phyloP scores from a whole-genome alignment of 1,139 yeast species.

The Geotrichum bryndzae region DNA sequence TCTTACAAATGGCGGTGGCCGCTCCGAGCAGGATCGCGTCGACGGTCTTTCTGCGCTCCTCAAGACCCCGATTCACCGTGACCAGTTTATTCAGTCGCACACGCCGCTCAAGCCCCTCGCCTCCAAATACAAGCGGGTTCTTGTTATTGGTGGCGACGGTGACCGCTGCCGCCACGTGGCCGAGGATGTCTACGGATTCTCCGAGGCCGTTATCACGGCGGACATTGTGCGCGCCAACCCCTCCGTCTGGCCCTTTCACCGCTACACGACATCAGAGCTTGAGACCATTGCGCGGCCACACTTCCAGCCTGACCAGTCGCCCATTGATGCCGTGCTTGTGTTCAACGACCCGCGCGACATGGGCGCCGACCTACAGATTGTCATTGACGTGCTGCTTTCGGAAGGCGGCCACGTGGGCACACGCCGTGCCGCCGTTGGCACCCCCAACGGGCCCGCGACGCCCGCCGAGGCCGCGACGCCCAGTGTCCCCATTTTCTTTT shows the following conservation, averaged over 20 bases:
- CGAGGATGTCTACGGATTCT: conserved; percentile 61
- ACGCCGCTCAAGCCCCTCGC: conserved; percentile 75
- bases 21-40: conserved; percentile 57
- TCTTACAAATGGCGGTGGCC: conserved; percentile 93
- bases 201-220: conserved; percentile 67
- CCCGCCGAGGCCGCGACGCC: conserved; percentile 40
- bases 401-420: conserved; percentile 65
- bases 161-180: conserved; percentile 72
- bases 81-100: conserved; percentile 82
- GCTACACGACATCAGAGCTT: conserved; percentile 46
- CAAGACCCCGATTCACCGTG: conserved; percentile 44
- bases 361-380: conserved; percentile 78
- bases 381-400: conserved; percentile 65
- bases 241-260: conserved; percentile 68
- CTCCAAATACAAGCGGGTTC: conserved; percentile 50
- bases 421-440: conserved; percentile 33
- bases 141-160: conserved; percentile 79
- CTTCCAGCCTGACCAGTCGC: conserved; percentile 14
- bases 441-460: conserved; percentile 58
- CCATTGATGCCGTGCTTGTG: conserved; percentile 59
- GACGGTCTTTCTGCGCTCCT: conserved; percentile 49
- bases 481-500: conserved; percentile 71
- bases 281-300: conserved; percentile 39
- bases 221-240: conserved; percentile 60
- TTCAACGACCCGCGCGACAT: conserved; percentile 90